phyloP scores from a whole-genome alignment of 441 rosid species.

The Caryocar brasiliense region DNA sequence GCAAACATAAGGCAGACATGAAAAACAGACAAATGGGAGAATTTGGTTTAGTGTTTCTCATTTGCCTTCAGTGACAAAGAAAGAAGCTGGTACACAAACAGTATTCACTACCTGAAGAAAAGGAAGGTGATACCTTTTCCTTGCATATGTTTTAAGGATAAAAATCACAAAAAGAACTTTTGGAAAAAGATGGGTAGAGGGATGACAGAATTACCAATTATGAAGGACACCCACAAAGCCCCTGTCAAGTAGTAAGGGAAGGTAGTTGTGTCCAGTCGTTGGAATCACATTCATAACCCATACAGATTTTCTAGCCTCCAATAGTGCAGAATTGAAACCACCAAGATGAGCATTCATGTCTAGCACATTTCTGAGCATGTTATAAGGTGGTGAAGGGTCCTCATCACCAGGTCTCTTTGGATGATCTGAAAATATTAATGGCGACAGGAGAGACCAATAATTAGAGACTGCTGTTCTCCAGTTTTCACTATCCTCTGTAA shows the following conservation, averaged over 20 bases:
- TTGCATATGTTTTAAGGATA: too few relatives aligned
- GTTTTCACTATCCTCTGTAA: conserved; percentile 49
- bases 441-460: conserved; percentile 95
- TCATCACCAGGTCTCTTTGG: conserved; percentile 98
- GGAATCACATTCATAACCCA: conserved; percentile 99
- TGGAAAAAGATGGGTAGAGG: background rate
- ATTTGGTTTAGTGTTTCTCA: too few relatives aligned
- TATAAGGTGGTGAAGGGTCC: conserved; percentile 94
- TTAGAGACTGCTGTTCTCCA: conserved; percentile 55
- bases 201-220: conserved; percentile 58
- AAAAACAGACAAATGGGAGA: too few relatives aligned
- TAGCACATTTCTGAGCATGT: conserved; percentile 88
- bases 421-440: conserved; percentile 93
- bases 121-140: too few relatives aligned
- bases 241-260: conserved; percentile 80
- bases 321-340: conserved; percentile 73
- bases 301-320: conserved; percentile 67
- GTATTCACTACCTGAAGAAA: too few relatives aligned
- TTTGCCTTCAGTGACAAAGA: too few relatives aligned
- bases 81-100: too few relatives aligned
- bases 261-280: conserved; percentile 64
- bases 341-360: conserved; percentile 96
- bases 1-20: too few relatives aligned
- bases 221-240: conserved; percentile 89
- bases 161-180: too few relatives aligned